Conservation (phyloP, 306 rosid genomes). For the Macrotyloma uniflorum region DNA sequence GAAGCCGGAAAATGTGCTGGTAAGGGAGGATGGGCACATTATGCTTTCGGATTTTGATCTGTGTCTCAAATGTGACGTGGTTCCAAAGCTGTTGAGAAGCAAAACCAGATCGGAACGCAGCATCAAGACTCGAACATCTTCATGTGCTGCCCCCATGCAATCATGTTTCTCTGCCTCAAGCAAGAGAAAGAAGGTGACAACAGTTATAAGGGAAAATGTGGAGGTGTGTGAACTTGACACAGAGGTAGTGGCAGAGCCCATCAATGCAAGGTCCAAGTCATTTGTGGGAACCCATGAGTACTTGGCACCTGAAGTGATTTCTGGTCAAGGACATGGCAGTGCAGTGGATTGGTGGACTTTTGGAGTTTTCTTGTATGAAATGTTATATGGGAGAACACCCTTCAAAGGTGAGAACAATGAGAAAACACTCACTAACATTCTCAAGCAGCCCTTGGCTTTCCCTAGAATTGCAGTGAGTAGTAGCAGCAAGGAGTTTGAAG, state of each 20-base stretch:
- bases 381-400: neutral
- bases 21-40: neutral
- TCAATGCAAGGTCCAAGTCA: neutral
- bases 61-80: neutral
- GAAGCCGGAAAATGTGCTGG: conserved; percentile 2
- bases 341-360: conserved; percentile 13
- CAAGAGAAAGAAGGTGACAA: neutral
- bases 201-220: neutral
- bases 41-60: conserved; percentile 3
- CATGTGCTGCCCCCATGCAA: neutral
- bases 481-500: neutral
- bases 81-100: neutral
- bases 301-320: conserved; percentile 2
- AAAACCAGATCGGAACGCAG: neutral
- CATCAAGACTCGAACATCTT: neutral
- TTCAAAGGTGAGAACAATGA: neutral
- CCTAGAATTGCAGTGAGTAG: neutral
- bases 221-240: neutral
- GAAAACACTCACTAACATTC: neutral
- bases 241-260: neutral
- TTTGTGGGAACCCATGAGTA: conserved; percentile 5
- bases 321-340: neutral
- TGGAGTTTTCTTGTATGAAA: neutral
- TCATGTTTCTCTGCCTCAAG: neutral
- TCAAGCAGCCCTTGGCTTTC: neutral